Conservation (phyloP, 139 green algal species). For the Asterochloris sp. region DNA sequence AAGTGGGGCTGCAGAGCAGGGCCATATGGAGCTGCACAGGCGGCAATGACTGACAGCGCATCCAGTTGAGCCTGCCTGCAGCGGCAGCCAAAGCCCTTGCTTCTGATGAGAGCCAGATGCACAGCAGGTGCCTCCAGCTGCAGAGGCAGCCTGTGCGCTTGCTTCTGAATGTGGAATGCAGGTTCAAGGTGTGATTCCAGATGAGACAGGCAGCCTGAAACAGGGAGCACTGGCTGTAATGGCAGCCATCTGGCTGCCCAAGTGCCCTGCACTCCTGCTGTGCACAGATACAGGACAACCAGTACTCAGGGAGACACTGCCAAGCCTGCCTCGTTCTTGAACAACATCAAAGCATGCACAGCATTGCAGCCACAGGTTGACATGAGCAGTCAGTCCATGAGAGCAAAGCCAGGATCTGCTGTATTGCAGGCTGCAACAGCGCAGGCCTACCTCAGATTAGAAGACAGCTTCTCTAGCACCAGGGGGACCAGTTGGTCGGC, state of each 20-base stretch:
- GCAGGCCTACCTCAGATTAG: slow-evolving; percentile 13
- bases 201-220: background rate
- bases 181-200: background rate
- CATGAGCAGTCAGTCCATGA: background rate
- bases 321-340: background rate
- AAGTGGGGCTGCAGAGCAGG: background rate
- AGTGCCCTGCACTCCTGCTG: background rate
- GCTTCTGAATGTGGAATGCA: background rate
- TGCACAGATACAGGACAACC: background rate
- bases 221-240: background rate
- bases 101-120: background rate
- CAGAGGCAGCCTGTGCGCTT: background rate
- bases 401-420: background rate
- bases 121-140: background rate
- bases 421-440: background rate
- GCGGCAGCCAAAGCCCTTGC: background rate
- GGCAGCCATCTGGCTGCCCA: background rate
- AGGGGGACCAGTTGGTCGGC: slow-evolving; percentile 39
- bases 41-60: background rate
- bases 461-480: slow-evolving; percentile 57
- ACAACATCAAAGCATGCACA: background rate
- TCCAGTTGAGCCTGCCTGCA: slow-evolving; percentile 17
- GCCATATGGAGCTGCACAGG: background rate
- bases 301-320: background rate
- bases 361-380: background rate